Percentiles rank a stretch among this genome's conserved stretches.
Evolutionary conservation across 1,284 basidiomycete genomes (phyloP).

Genomic region (Puccinia polysora): DNA sequence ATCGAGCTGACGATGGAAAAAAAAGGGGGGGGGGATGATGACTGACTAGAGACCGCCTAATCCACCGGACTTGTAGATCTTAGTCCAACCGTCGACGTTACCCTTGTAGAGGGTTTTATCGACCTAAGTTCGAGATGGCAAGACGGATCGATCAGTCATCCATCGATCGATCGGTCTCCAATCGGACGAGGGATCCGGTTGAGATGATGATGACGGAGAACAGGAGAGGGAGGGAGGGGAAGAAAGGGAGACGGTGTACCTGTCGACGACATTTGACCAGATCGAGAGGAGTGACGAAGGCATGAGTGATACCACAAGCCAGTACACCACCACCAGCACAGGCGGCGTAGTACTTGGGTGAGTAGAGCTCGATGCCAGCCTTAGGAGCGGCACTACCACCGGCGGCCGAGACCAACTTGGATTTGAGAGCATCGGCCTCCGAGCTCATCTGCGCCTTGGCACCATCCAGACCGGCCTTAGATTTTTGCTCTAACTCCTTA

Average conservation of each 20-base stretch:
- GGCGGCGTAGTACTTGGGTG: constrained; percentile 50
- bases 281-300: constrained; percentile 52
- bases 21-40: background rate
- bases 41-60: constrained; percentile 50
- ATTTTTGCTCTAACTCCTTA: constrained; percentile 45
- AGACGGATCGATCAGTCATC: background rate
- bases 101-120: constrained; percentile 52
- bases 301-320: constrained; percentile 52
- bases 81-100: constrained; percentile 52
- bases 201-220: background rate
- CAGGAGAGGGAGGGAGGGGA: too few species aligned
- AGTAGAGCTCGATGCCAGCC: constrained; percentile 50
- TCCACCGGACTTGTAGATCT: constrained; percentile 51
- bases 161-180: background rate
- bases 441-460: constrained; percentile 47
- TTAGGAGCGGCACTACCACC: constrained; percentile 44
- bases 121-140: constrained; percentile 45
- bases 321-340: constrained; percentile 51
- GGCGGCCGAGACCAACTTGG: constrained; percentile 43
- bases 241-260: constrained; percentile 39
- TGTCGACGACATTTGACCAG: constrained; percentile 53
- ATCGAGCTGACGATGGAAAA: too few species aligned
- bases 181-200: background rate
- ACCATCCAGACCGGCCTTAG: constrained; percentile 46
- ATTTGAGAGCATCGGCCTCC: constrained; percentile 36